Evolutionary conservation across 169 alveolate species (phyloP).

Genomic region (Plasmodium vivax): DNA sequence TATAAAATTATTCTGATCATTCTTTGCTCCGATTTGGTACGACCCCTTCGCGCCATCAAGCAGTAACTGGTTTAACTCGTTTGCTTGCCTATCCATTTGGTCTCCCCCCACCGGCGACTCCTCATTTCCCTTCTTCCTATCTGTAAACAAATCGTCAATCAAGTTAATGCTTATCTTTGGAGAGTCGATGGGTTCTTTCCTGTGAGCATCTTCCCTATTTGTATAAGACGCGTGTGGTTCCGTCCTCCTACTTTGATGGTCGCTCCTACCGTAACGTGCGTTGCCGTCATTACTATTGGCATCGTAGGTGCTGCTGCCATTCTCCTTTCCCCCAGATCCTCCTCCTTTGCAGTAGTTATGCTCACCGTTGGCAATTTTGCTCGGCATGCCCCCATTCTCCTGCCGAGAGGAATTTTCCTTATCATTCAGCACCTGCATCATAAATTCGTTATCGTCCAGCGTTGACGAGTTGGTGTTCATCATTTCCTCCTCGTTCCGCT

Average conservation of each 20-base stretch:
- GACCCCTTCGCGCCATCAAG: not conserved
- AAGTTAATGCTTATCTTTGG: not conserved
- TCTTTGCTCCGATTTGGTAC: not conserved
- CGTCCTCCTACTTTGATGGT: not conserved
- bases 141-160: slow-evolving; percentile 9
- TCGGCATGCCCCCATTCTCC: not conserved
- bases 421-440: slow-evolving; percentile 15
- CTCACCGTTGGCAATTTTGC: not conserved
- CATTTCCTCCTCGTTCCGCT: not conserved
- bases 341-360: not conserved
- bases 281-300: not conserved
- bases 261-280: not conserved
- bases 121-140: not conserved
- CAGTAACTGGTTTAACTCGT: not conserved
- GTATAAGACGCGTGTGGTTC: not conserved
- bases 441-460: slow-evolving; percentile 18
- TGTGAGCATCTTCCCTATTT: not conserved
- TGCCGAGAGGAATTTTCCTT: not conserved
- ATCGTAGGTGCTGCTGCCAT: not conserved
- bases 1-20: not conserved
- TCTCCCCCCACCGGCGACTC: not conserved
- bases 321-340: not conserved
- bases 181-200: not conserved
- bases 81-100: not conserved
- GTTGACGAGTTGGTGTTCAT: slow-evolving; percentile 11